These are phyloP conservation scores for Apiospora hydei DNA, from an alignment of 2,329 filamentous ascomycete genomes.

Conservation along the genomic window DNA sequence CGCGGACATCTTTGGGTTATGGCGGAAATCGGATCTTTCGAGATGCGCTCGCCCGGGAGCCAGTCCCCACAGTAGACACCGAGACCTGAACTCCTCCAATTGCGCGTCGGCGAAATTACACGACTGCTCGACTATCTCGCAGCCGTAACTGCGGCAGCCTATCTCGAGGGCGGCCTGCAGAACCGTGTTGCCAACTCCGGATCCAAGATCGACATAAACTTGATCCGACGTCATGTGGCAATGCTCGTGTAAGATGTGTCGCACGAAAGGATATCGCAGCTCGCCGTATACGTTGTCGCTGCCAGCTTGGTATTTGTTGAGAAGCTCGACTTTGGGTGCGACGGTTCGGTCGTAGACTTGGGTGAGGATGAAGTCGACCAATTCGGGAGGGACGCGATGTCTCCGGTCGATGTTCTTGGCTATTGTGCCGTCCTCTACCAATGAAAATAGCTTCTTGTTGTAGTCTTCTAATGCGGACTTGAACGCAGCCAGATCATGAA, in stretches of 20 bases:
- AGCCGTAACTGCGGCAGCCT: conserved; percentile 94
- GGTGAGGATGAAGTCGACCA: conserved; percentile 81
- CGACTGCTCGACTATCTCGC: conserved; percentile 93
- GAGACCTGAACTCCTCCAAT: conserved; percentile 81
- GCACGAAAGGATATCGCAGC: conserved; percentile 83
- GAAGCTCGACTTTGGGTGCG: conserved; percentile 82
- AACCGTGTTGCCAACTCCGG: conserved; percentile 94
- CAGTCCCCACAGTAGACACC: conserved; percentile 90
- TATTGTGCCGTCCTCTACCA: conserved; percentile 75
- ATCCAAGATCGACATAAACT: conserved; percentile 93
- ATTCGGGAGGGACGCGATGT: conserved; percentile 72
- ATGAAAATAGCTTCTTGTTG: conserved; percentile 72
- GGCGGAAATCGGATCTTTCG: conserved; percentile 83
- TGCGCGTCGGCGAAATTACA: conserved; percentile 83
- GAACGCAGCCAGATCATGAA: conserved; percentile 72
- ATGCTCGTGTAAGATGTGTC: conserved; percentile 78
- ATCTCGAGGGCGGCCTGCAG: conserved; percentile 92
- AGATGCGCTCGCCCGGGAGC: conserved; percentile 80
- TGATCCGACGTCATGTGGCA: conserved; percentile 81
- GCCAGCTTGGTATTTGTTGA: conserved; percentile 87
- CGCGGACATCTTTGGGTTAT: conserved; percentile 72
- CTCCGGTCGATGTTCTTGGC: conserved; percentile 73
- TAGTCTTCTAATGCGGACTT: conserved; percentile 76
- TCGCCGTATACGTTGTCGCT: conserved; percentile 96
- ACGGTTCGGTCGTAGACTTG: conserved; percentile 95